Base-by-base conservation (phyloP, 1,284 basidiomycete genomes). In the Caloboletus inedulis region DNA sequence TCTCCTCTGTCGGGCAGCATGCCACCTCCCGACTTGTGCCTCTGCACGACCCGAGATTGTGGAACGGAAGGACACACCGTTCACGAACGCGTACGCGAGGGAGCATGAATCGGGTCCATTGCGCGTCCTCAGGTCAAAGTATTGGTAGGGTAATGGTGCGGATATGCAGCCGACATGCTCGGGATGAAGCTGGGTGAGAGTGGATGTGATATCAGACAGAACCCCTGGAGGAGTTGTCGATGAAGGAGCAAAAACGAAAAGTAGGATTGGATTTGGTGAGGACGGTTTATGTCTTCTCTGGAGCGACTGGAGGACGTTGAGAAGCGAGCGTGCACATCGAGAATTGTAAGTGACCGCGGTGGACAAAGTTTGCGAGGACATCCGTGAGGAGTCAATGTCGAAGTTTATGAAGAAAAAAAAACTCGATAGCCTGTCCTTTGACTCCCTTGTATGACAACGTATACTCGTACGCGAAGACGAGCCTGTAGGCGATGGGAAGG, bases 21-120 rank as follows among this genome's bases (percentile, higher is more conserved):
- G 80, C 82, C 82, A 82, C 41, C 84, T 73, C 21, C 87, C 87
- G 7, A 89, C 85, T 57, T 86, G 82, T 2, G 76, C 68, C n/a
- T 77, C 70, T 25, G 70, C 67, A 41, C 71, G 71, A 9, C 87
- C 85, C 0, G 78, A 76, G 46, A 89, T 78, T 0, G 74, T 76
- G 6, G 85, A 88, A 19, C 77, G 73, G 57, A 88, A 88, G 0
- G 76, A 68, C 2, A 73, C 68, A 0, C 69, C 63, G 39, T 80
- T 72, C 30, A 68, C 54, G 19, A 60, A 82, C 76, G 43, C 78
- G 53, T 37, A 78, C 74, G 36, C 63, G 19, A 87, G 61, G 19
- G 83, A 81, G 56, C 82, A 83, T 2, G 77, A 37, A 77, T 72
- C n/a, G 59, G 58, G 40, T 62, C 58, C 21, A 62, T 25, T 25